Conservation (phyloP, 768 basidiomycete genomes). For the Phanerodontia chrysosporium region DNA sequence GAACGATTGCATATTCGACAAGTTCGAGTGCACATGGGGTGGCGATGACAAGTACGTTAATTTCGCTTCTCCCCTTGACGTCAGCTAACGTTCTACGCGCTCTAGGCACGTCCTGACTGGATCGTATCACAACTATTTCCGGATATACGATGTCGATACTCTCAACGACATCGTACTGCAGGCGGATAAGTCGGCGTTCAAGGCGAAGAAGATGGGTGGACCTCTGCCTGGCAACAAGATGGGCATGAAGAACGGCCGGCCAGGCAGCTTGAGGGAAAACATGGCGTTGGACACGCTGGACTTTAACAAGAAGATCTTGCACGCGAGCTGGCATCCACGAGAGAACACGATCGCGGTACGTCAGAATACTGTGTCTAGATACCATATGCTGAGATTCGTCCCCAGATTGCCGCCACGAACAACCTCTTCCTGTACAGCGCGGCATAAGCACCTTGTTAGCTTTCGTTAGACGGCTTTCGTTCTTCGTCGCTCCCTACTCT, state of each 20-base stretch:
- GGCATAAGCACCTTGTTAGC: constrained; percentile 29
- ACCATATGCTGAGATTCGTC: neutral
- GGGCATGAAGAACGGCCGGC: constrained; percentile 69
- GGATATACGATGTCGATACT: constrained; percentile 91
- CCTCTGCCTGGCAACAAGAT: constrained; percentile 69
- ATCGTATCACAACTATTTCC: constrained; percentile 99
- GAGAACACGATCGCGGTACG: constrained; percentile 97
- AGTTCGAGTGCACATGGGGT: constrained; percentile 98
- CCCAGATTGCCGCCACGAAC: constrained; percentile 93
- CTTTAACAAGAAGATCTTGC: constrained; percentile 97
- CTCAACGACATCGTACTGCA: constrained; percentile 89
- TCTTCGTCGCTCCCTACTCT: neutral
- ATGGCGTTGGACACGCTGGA: constrained; percentile 86
- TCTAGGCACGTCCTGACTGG: constrained; percentile 93
- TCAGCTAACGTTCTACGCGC: constrained; percentile 9
- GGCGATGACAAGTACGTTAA: constrained; percentile 78
- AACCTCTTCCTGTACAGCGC: constrained; percentile 87
- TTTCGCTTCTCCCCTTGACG: constrained; percentile 18
- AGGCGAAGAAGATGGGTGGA: constrained; percentile 97
- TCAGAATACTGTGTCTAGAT: constrained; percentile 15
- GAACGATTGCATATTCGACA: constrained; percentile 99
- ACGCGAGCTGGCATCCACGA: constrained; percentile 95
- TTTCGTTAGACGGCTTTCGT: neutral
- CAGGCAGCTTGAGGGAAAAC: constrained; percentile 72
- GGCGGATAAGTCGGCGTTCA: constrained; percentile 99